Conservation (phyloP, 2,329 filamentous ascomycete species). For the Colletotrichum euphorbiae region DNA sequence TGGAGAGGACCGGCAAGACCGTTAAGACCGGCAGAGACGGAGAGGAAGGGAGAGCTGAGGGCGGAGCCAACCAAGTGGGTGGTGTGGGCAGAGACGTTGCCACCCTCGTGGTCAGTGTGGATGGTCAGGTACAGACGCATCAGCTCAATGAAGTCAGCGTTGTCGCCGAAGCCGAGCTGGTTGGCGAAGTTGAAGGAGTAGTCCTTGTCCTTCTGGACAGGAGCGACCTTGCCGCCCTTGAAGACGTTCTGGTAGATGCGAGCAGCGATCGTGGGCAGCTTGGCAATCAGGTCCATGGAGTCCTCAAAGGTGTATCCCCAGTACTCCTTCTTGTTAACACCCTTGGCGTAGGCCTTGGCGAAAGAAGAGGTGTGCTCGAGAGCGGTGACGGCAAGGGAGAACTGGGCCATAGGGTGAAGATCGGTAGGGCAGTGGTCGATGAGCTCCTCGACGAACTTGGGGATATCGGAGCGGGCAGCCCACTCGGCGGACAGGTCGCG, state of each 20-base stretch:
- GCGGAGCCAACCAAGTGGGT: conserved; percentile 97
- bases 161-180: conserved; percentile 96
- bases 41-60: conserved; percentile 97
- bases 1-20: conserved; percentile 98
- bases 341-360: conserved; percentile 98
- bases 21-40: conserved; percentile 94
- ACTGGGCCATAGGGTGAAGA: conserved; percentile 99
- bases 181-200: conserved; percentile 99
- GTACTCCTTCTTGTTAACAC: conserved; percentile 99
- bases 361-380: conserved; percentile 99
- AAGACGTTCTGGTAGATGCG: conserved; percentile 99
- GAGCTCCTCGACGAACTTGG: conserved; percentile 98
- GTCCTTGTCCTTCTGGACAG: conserved; percentile 98
- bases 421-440: conserved; percentile 99
- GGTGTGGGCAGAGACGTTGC: conserved; percentile 98
- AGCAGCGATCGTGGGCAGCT: conserved; percentile 96
- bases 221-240: conserved; percentile 98
- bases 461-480: conserved; percentile 96
- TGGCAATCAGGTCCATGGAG: conserved; percentile 99
- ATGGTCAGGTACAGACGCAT: conserved; percentile 99
- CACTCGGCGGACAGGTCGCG: conserved; percentile 98
- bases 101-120: conserved; percentile 99
- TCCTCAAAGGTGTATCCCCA: conserved; percentile 99
- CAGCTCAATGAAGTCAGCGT: conserved; percentile 97
- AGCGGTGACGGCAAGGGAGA: conserved; percentile 96